Evolutionary conservation across 139 green algal genomes (phyloP).

Genomic region (Choricystis sp.): DNA sequence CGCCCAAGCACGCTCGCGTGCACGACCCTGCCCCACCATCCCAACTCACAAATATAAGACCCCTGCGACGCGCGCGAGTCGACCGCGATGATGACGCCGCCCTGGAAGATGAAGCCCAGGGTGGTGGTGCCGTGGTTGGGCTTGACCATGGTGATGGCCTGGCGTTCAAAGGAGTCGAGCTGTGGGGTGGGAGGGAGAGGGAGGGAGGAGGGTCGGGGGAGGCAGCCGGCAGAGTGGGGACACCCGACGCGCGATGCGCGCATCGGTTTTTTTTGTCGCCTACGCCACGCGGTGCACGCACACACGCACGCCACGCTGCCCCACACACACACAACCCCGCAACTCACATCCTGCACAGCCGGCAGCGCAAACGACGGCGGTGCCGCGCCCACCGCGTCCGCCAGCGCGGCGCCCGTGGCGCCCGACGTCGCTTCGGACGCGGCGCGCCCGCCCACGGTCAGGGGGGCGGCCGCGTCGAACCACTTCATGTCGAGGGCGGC

Average conservation of each 20-base stretch:
- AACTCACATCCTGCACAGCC: not conserved
- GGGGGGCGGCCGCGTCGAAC: not conserved
- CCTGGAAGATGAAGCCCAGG: slow-evolving; percentile 93
- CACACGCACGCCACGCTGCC: too few species aligned
- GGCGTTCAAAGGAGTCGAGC: slow-evolving; percentile 82
- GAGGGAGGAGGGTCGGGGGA: too few species aligned
- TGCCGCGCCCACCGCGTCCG: not conserved
- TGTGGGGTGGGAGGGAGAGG: slow-evolving; percentile 19
- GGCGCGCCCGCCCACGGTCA: not conserved
- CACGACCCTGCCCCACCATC: not conserved
- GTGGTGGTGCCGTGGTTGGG: slow-evolving; percentile 95
- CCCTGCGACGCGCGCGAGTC: slow-evolving; percentile 93
- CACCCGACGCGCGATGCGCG: too few species aligned
- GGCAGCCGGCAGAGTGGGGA: too few species aligned
- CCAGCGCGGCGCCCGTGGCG: not conserved
- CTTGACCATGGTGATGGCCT: slow-evolving; percentile 92
- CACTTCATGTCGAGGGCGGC: not conserved
- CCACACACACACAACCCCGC: too few species aligned
- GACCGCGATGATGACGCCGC: slow-evolving; percentile 91
- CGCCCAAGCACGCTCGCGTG: not conserved
- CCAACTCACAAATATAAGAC: slow-evolving; percentile 83
- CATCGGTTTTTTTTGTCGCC: too few species aligned
- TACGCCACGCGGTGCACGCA: too few species aligned
- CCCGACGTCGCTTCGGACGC: too few species aligned
- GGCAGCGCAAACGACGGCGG: not conserved